Evolutionary conservation across 208 protist genomes (phyloP), one percentile per base, ranked within the genome.

Genomic region (Acanthamoeba royreba): DNA sequence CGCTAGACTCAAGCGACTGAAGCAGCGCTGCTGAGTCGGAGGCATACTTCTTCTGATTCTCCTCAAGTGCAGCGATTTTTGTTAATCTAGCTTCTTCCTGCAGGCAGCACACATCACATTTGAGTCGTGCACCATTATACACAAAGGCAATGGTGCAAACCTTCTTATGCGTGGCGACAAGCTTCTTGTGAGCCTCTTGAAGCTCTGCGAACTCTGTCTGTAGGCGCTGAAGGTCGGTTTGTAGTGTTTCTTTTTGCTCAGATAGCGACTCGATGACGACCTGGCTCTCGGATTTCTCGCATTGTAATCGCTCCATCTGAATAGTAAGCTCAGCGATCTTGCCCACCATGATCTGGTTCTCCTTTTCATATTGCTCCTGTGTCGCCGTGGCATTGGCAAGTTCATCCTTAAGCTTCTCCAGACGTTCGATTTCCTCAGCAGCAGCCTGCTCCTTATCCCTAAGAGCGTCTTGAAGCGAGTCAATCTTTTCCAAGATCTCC

Each of bases 381-480:
- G 83, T 66, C 4, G 83, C 83, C 31, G 9, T 43, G 22, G 83
- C 83, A 28, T 66, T 55, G 43, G 43, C 53, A 8, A 90, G 83
- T 38, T 90, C 83, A 22, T 90, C 83, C 53, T 90, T 90, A n/a
- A 90, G 52, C 31, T 58, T 63, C 83, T 90, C 52, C 31, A 66
- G 31, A 8, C 40, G 28, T 38, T 90, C 83, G 28, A 90, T 8
- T 25, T 63, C 83, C 49, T 55, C 33, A 35, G 46, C 40, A 2
- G 40, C 35, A 7, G 28, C 43, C 40, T 90, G 83, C 17, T 90
- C 83, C 46, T 33, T 1, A 38, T 90, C 83, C 4, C 83, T 42
- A 4, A 90, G 46, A 3, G 28, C 49, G 40, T 90, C 83, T 33
- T 90, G 47, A 1, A 90, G 40, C 1, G 53, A 58, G 33, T 90